phyloP scores from a whole-genome alignment of 129 eudicot genomes.

The Centrapalus pauciflorus region DNA sequence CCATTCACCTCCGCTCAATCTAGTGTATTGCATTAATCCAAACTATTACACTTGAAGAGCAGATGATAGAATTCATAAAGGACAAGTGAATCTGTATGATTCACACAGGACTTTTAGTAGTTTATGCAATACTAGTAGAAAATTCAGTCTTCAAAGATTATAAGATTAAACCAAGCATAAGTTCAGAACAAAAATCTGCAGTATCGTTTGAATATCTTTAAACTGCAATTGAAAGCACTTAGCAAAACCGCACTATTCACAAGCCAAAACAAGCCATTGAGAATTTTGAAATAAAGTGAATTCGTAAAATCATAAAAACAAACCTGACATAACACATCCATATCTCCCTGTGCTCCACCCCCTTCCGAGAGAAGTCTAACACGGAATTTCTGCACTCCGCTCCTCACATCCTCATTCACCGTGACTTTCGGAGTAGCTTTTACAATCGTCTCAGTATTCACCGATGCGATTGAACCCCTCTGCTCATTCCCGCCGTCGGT shows the following conservation, averaged over 20 bases:
- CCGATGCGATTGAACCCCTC: slow-evolving; percentile 15
- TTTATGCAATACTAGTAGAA: background rate
- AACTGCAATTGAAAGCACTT: background rate
- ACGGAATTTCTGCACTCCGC: slow-evolving; percentile 69
- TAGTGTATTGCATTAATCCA: background rate
- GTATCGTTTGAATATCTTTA: background rate
- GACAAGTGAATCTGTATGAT: background rate
- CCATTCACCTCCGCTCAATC: background rate
- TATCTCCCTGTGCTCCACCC: slow-evolving; percentile 50
- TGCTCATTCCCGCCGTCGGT: slow-evolving; percentile 27
- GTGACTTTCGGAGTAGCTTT: slow-evolving; percentile 48
- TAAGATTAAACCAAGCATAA: background rate
- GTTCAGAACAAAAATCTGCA: background rate
- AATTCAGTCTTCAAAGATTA: background rate
- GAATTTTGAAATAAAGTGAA: background rate
- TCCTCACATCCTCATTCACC: slow-evolving; percentile 40
- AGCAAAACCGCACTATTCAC: background rate
- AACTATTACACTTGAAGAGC: background rate
- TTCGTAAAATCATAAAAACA: slow-evolving; percentile 5
- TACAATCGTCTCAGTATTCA: slow-evolving; percentile 28
- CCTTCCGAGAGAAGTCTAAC: slow-evolving; percentile 72
- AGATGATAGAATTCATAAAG: background rate
- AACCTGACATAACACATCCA: slow-evolving; percentile 94
- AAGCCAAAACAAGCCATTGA: background rate
- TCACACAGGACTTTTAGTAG: background rate